Evolutionary conservation across 495 filamentous ascomycete genomes (phyloP).

Genomic region (Tuber brumale): DNA sequence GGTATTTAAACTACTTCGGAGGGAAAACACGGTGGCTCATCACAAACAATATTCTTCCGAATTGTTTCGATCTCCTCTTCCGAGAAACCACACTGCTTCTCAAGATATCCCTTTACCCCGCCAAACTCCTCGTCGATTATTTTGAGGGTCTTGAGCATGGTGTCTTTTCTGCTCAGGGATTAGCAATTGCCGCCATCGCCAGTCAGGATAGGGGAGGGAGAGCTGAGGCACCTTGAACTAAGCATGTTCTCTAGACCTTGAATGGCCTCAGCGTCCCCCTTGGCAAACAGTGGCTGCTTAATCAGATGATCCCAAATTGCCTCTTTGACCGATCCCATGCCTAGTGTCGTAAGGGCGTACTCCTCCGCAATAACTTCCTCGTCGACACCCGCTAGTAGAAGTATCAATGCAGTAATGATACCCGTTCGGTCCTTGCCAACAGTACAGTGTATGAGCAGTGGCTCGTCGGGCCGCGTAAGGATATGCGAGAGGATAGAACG

Average conservation of each 20-base stretch:
- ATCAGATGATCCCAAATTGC: conserved; percentile 42
- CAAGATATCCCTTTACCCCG: conserved; percentile 52
- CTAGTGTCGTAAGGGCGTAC: conserved; percentile 56
- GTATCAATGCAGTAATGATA: conserved; percentile 54
- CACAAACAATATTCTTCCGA: conserved; percentile 48
- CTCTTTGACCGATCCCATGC: conserved; percentile 45
- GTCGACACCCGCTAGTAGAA: conserved; percentile 53
- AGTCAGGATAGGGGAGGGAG: conserved; percentile 10
- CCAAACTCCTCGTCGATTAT: conserved; percentile 52
- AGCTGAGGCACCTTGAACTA: conserved; percentile 45
- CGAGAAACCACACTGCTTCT: conserved; percentile 50
- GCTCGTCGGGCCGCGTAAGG: conserved; percentile 33
- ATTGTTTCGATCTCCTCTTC: conserved; percentile 49
- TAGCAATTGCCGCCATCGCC: conserved; percentile 15
- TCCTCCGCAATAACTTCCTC: conserved; percentile 56
- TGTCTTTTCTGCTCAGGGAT: conserved; percentile 45
- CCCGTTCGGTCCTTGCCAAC: conserved; percentile 62
- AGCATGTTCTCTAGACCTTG: conserved; percentile 50
- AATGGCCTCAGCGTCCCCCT: conserved; percentile 36
- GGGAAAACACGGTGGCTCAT: conserved; percentile 32
- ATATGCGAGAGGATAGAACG: conserved; percentile 44
- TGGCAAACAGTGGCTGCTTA: conserved; percentile 26
- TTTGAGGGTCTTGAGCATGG: conserved; percentile 52
- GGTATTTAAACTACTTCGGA: conserved; percentile 6
- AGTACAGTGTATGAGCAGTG: conserved; percentile 55